phyloP scores from a whole-genome alignment of 306 rosid species.

The Vachellia pachyceras region DNA sequence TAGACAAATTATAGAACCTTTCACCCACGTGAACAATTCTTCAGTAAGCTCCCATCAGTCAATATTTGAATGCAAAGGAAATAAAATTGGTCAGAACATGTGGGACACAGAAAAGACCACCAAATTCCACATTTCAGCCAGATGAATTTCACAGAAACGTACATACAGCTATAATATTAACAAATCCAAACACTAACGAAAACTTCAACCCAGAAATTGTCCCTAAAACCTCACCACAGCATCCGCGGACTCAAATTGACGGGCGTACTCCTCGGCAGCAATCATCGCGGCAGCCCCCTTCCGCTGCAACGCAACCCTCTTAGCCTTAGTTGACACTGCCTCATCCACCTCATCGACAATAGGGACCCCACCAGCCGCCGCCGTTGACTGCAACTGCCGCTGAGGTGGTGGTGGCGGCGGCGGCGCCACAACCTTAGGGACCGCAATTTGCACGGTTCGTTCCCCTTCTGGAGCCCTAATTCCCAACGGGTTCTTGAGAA shows the following conservation, averaged over 20 bases:
- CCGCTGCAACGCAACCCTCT: conserved; percentile 78
- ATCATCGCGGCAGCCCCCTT: conserved; percentile 97
- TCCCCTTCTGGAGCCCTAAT: conserved; percentile 53
- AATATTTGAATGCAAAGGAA: neutral
- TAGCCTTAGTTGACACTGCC: conserved; percentile 80
- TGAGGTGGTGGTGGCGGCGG: conserved; percentile 61
- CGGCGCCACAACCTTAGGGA: conserved; percentile 78
- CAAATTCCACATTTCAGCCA: neutral
- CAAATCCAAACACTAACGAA: neutral
- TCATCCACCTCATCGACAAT: conserved; percentile 55
- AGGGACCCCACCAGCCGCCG: conserved; percentile 34
- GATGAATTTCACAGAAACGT: neutral
- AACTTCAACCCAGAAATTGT: neutral
- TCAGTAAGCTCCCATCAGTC: conserved; percentile 13
- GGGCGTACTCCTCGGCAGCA: conserved; percentile 92
- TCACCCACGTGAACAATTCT: neutral
- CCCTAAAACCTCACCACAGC: conserved; percentile 48
- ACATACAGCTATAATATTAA: neutral
- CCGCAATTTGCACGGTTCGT: conserved; percentile 65
- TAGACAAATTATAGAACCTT: neutral
- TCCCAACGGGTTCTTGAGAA: conserved; percentile 58
- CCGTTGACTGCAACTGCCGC: conserved; percentile 13
- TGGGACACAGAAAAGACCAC: neutral
- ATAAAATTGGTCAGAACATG: neutral
- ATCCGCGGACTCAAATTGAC: conserved; percentile 83